phyloP scores from a whole-genome alignment of 495 filamentous ascomycete species.

The Cercophora sp. region DNA sequence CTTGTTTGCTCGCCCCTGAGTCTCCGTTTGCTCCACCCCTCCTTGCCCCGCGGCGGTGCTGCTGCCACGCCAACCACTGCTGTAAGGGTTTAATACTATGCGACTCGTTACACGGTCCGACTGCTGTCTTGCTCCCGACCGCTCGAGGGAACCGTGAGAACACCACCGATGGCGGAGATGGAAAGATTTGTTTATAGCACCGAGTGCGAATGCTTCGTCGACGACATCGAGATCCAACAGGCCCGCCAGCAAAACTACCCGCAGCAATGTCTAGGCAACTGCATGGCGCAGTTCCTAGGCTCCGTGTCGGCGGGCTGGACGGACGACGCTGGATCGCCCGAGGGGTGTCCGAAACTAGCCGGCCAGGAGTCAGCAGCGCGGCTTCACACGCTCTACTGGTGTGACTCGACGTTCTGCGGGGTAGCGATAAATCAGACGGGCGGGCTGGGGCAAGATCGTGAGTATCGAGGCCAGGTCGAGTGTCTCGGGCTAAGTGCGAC shows the following conservation, averaged over 20 bases:
- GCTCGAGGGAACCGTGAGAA: background rate
- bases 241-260: conserved; percentile 5
- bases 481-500: conserved; percentile 23
- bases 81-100: conserved; percentile 15
- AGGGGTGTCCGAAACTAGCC: conserved; percentile 20
- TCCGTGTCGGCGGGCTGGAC: conserved; percentile 14
- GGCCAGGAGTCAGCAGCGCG: background rate
- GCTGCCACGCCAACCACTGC: background rate
- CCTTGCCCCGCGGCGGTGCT: background rate
- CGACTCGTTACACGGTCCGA: conserved; percentile 11
- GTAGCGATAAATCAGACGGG: conserved; percentile 30
- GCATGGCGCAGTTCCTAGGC: conserved; percentile 21
- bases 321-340: conserved; percentile 15
- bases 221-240: conserved; percentile 13
- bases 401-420: conserved; percentile 42
- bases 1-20: conserved; percentile 10
- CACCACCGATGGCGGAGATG: conserved; percentile 13
- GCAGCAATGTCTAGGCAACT: conserved; percentile 20
- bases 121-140: background rate
- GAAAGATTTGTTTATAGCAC: conserved; percentile 2
- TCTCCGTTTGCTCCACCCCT: conserved; percentile 12
- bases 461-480: conserved; percentile 21
- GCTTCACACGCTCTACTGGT: conserved; percentile 44
- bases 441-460: conserved; percentile 38
- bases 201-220: conserved; percentile 24